These are phyloP conservation scores for Sporothrix globosa DNA, from an alignment of 2,329 filamentous ascomycete genomes.

Conservation along the genomic window DNA sequence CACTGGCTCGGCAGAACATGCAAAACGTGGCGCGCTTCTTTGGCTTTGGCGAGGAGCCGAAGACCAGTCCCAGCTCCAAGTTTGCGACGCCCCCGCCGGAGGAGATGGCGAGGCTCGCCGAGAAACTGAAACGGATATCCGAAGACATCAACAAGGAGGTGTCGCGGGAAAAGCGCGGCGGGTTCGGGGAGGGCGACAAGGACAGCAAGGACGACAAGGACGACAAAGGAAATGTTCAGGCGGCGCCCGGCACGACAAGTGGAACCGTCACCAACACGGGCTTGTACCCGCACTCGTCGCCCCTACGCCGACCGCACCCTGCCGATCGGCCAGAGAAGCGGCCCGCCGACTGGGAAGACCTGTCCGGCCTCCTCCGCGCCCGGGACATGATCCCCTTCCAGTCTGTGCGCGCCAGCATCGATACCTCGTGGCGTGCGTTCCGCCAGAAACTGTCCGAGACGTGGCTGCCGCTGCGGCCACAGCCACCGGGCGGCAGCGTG, in stretches of 20 bases:
- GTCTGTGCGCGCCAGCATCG: slow-evolving; percentile 39
- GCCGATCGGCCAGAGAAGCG: neutral
- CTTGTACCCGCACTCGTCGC: neutral
- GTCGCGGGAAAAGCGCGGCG: neutral
- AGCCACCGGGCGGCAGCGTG: slow-evolving; percentile 57
- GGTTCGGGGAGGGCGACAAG: neutral
- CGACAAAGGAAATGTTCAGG: neutral
- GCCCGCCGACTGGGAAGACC: neutral
- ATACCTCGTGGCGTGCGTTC: slow-evolving; percentile 44
- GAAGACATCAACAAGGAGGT: slow-evolving; percentile 38
- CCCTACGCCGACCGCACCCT: neutral
- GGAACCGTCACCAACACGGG: too few species aligned
- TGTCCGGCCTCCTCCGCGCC: slow-evolving; percentile 18
- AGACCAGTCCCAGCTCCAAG: neutral
- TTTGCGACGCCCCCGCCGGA: neutral
- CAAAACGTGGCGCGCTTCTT: slow-evolving; percentile 51
- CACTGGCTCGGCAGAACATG: slow-evolving; percentile 52
- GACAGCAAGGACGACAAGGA: neutral
- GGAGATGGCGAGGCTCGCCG: slow-evolving; percentile 38
- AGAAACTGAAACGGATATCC: slow-evolving; percentile 43
- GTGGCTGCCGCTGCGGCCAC: slow-evolving; percentile 51
- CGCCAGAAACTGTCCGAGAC: slow-evolving; percentile 48
- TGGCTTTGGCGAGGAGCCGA: slow-evolving; percentile 46
- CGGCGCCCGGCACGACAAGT: slow-evolving; percentile 20
- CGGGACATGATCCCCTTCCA: slow-evolving; percentile 38